A percentile compares a stretch with the other conserved stretches of the same genome.
These are phyloP conservation scores for Saturnispora silvae DNA, from an alignment of 805 yeast species.

Conservation along the genomic window DNA sequence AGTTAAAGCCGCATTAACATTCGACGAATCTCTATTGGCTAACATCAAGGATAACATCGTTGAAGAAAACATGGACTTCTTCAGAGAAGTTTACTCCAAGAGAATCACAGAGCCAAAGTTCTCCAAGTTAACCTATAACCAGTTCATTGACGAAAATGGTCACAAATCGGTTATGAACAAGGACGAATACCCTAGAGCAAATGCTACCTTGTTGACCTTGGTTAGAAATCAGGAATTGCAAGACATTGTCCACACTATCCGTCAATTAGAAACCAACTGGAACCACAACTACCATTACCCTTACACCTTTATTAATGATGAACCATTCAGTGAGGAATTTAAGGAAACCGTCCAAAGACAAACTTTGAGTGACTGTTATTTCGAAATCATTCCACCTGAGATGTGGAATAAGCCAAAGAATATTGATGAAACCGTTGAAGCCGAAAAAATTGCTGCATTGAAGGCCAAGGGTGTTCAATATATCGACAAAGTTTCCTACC, in stretches of 20 bases:
- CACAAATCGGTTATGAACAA: slow-evolving; percentile 18
- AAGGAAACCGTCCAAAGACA: slow-evolving; percentile 39
- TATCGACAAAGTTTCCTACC: slow-evolving; percentile 54
- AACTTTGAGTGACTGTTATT: slow-evolving; percentile 35
- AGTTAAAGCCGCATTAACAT: slow-evolving; percentile 19
- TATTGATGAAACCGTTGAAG: slow-evolving; percentile 32
- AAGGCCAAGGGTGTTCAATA: slow-evolving; percentile 41
- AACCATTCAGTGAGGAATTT: slow-evolving; percentile 69
- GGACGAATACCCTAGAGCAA: slow-evolving; percentile 35
- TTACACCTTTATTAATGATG: slow-evolving; percentile 89
- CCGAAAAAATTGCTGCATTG: slow-evolving; percentile 29
- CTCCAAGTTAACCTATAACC: slow-evolving; percentile 25
- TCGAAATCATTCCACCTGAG: slow-evolving; percentile 41
- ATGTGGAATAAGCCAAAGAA: slow-evolving; percentile 40
- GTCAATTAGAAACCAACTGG: slow-evolving; percentile 57
- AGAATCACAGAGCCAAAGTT: slow-evolving; percentile 26
- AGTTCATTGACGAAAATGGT: slow-evolving; percentile 20
- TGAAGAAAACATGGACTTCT: slow-evolving; percentile 26
- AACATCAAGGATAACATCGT: slow-evolving; percentile 22
- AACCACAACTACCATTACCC: slow-evolving; percentile 75
- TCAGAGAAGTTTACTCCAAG: slow-evolving; percentile 25
- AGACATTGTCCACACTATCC: slow-evolving; percentile 44
- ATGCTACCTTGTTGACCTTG: slow-evolving; percentile 66
- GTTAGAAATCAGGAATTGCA: slow-evolving; percentile 63
- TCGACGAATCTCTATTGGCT: slow-evolving; percentile 15